Percentiles rank a stretch among this genome's conserved stretches.
These are phyloP conservation scores for Cnidoscolus chayamansa DNA, from an alignment of 441 rosid species.

Conservation along the genomic window DNA sequence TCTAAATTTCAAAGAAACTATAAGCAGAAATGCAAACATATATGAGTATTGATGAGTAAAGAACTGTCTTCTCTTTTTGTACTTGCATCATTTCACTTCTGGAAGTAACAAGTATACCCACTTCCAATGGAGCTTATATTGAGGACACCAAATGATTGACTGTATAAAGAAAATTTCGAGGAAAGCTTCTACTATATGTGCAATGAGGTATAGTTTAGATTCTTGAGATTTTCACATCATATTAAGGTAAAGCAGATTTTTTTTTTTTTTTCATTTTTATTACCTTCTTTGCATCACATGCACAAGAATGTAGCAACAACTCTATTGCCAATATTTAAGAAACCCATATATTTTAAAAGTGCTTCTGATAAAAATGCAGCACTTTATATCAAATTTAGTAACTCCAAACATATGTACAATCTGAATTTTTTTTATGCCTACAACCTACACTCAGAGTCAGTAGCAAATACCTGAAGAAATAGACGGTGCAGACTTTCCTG, in stretches of 20 bases:
- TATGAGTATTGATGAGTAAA: background rate
- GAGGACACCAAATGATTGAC: background rate
- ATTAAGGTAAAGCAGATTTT: background rate
- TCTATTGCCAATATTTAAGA: background rate
- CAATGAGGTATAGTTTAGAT: background rate
- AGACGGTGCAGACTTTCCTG: conserved; percentile 42
- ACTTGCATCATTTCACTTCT: background rate
- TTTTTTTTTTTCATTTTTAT: background rate
- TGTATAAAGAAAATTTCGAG: background rate
- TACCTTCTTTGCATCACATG: background rate
- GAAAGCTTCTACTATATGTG: background rate
- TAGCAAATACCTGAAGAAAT: conserved; percentile 41
- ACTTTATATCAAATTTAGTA: no score
- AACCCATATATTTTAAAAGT: background rate
- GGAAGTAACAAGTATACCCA: background rate
- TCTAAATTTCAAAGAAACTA: conserved; percentile 1
- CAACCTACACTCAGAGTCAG: background rate
- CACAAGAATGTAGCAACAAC: background rate
- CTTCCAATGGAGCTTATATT: background rate
- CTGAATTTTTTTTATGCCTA: background rate
- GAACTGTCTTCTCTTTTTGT: background rate
- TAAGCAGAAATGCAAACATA: background rate
- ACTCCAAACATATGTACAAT: background rate
- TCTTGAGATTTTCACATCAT: background rate
- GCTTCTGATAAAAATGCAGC: background rate